Evolutionary conservation across 1,139 yeast species (phyloP), one percentile per base, ranked within the genome.

Genomic region (Pneumocystis wakefieldiae): DNA sequence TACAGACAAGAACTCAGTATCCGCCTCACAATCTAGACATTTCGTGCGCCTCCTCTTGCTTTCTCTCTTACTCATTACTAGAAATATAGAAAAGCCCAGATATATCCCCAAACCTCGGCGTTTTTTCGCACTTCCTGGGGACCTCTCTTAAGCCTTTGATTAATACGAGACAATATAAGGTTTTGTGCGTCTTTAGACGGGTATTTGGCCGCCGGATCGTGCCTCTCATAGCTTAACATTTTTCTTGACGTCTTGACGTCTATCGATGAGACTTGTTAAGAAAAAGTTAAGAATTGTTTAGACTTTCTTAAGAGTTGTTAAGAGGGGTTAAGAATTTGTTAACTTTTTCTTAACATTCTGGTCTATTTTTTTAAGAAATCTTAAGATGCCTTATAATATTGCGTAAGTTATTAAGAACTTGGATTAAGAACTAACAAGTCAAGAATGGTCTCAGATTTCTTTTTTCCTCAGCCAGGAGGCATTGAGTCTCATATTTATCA

Each of bases 381-480:
- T 39, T 37, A 39, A 35, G 8, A 74, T 74, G 76, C 70, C 72
- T 36, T 76, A 77, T 67, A 78, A 77, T 67, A 77, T 78, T 64
- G 81, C 81, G 80, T 77, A 71, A 67, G 80, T 72, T 38, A 17
- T 36, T 19, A 41, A 3, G 14, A 48, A 15, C 24, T 48, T 12
- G 24, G 6, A 32, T 59, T 37, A 17, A 32, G 53, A 59, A 53
- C 19, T 61, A 55, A 37, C n/a, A 61, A 17, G 3, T 8, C 41
- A 63, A 86, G 88, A 12, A 91, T 92, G 97, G 88, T 91, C 2
- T 86, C 96, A 58, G 99, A 94, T 75, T 94, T 90, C 78, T 94
- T 92, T 82, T 94, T 87, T 74, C 99, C 99, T 24, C 98, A 94
- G 73, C 86, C 97, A 0, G 99, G 99, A 1, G 99, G 99, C 8